Evolutionary conservation across 495 filamentous ascomycete species (phyloP), one percentile per base, ranked within the genome.

Genomic region (Penicillium verhagenii): DNA sequence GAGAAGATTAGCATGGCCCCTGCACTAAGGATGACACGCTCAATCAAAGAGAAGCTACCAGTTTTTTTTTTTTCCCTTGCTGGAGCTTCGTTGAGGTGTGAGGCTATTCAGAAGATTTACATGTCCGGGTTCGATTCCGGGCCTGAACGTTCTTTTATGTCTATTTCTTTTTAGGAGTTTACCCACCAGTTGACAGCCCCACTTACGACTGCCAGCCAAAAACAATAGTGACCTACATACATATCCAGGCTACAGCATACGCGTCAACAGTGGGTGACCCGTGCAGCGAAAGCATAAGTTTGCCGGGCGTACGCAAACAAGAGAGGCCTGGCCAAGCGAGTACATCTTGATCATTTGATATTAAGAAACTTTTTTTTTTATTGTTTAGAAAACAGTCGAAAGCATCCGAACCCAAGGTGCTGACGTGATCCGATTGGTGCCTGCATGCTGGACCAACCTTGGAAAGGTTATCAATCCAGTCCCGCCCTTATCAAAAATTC

Each of bases 21-120:
- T 97, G 92, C 91, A 96, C 91, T 95, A 96, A 96, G 91, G 91
- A 96, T 95, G 91, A 96, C 90, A 96, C 91, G 90, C 90, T 91
- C 83, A 89, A 91, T 90, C 88, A 92, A 91, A 92, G 90, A 92
- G 89, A 91, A 86, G 87, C 88, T 90, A 88, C 80, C 72, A 82
- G 78, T 88, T 86, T 87, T 87, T 87, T 87, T 84, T 70, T 45
- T 57, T 50, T n/a, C n/a, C 26, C 39, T 70, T 69, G 59, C 52
- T 49, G 40, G 42, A 50, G 45, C 24, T 51, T 47, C 21, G 48
- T 67, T 7, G 50, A 66, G 60, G 64, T 66, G 23, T 20, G 43
- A 54, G 16, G 25, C n/a, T 18, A 26, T 39, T 8, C n/a, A 49
- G 35, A 26, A 54, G 43, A 18, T 48, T 49, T 24, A 16, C 3